Evolutionary conservation across 352 stramenopile genomes (phyloP).

Genomic region (Phytophthora capsici): DNA sequence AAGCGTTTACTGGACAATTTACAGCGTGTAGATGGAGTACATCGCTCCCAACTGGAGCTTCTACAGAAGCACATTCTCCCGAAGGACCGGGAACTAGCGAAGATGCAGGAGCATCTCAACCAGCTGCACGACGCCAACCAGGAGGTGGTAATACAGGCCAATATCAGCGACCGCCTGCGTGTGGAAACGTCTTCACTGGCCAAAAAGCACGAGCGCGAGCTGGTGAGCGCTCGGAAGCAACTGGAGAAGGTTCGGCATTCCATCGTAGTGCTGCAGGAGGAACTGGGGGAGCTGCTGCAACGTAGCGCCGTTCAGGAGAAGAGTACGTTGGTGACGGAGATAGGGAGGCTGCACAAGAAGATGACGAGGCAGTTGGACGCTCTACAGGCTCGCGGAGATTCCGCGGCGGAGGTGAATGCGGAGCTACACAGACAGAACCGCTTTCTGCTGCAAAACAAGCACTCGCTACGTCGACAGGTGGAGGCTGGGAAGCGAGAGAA

Average conservation of each 20-base stretch:
- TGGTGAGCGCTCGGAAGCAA: slow-evolving; percentile 34
- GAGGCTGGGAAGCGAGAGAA: slow-evolving; percentile 69
- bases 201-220: slow-evolving; percentile 55
- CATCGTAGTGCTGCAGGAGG: slow-evolving; percentile 68
- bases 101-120: slow-evolving; percentile 70
- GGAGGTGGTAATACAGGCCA: slow-evolving; percentile 73
- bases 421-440: slow-evolving; percentile 79
- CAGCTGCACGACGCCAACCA: slow-evolving; percentile 70
- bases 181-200: slow-evolving; percentile 49
- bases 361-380: slow-evolving; percentile 59
- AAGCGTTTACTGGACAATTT: slow-evolving; percentile 56
- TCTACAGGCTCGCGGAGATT: slow-evolving; percentile 58
- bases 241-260: slow-evolving; percentile 61
- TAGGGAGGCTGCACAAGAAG: slow-evolving; percentile 72
- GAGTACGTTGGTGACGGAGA: slow-evolving; percentile 60
- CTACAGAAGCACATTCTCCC: slow-evolving; percentile 72
- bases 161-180: slow-evolving; percentile 67
- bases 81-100: slow-evolving; percentile 66
- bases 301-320: slow-evolving; percentile 70
- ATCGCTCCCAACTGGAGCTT: slow-evolving; percentile 77
- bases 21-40: slow-evolving; percentile 69
- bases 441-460: slow-evolving; percentile 78
- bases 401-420: slow-evolving; percentile 60
- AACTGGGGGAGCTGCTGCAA: slow-evolving; percentile 66
- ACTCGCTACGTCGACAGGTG: slow-evolving; percentile 70